A percentile compares a stretch with the other conserved stretches of the same genome.
phyloP scores from a whole-genome alignment of 2,329 filamentous ascomycete species.

The Zasmidium cellare region DNA sequence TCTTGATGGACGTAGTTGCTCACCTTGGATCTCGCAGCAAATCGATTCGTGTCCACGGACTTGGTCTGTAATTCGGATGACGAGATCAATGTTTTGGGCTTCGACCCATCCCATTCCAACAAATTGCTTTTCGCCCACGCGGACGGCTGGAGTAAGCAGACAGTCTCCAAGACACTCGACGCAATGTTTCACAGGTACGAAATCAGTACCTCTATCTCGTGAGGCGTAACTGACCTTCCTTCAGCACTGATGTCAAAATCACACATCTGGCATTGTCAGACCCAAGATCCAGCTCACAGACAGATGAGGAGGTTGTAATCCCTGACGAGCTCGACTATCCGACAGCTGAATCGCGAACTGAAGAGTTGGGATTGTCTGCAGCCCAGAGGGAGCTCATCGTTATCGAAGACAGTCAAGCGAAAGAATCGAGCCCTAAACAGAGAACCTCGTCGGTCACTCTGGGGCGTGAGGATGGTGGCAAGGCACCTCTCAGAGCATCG shows the following conservation, averaged over 20 bases:
- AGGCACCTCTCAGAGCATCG: neutral
- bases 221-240: conserved; percentile 1
- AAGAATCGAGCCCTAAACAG: neutral
- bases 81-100: conserved; percentile 43
- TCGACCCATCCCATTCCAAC: conserved; percentile 32
- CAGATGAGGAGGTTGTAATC: neutral
- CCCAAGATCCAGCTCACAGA: neutral
- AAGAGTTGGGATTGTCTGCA: no score
- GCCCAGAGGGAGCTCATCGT: no score
- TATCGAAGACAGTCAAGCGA: no score
- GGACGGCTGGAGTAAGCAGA: conserved; percentile 39
- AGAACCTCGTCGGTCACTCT: neutral
- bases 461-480: neutral
- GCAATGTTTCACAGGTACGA: conserved; percentile 43
- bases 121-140: conserved; percentile 39
- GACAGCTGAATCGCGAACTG: no score
- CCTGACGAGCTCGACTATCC: no score
- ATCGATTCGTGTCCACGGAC: conserved; percentile 45
- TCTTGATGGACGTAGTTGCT: no score
- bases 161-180: conserved; percentile 33
- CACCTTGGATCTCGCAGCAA: conserved; percentile 25
- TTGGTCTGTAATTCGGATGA: conserved; percentile 47
- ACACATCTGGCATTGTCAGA: conserved; percentile 13
- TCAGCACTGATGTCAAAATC: conserved; percentile 23
- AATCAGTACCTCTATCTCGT: no score